Evolutionary conservation across 2,329 filamentous ascomycete genomes (phyloP).

Genomic region (Aspergillus terreus): DNA sequence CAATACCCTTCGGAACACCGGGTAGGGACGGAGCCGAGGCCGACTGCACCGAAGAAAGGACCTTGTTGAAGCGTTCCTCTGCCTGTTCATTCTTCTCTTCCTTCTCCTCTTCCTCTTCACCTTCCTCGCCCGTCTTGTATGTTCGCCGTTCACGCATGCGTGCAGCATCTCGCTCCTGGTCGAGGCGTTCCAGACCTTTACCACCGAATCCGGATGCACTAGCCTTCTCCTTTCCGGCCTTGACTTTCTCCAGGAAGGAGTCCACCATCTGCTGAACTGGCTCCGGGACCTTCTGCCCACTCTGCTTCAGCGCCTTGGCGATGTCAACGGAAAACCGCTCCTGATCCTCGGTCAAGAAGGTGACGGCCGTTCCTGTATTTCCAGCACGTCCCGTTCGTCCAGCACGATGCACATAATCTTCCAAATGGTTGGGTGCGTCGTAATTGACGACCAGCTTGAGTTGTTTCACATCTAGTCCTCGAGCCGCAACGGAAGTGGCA

Average conservation of each 20-base stretch:
- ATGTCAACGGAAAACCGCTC: slow-evolving; percentile 87
- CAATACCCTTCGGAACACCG: slow-evolving; percentile 54
- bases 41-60: slow-evolving; percentile 61
- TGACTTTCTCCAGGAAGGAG: slow-evolving; percentile 83
- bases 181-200: slow-evolving; percentile 86
- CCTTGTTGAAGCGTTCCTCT: slow-evolving; percentile 54
- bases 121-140: slow-evolving; percentile 85
- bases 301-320: slow-evolving; percentile 87
- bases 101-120: slow-evolving; percentile 66
- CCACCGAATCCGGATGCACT: slow-evolving; percentile 83
- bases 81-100: slow-evolving; percentile 67
- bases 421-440: slow-evolving; percentile 87
- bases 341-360: slow-evolving; percentile 87
- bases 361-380: slow-evolving; percentile 91
- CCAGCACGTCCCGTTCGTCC: slow-evolving; percentile 92
- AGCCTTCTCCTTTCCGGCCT: slow-evolving; percentile 85
- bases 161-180: slow-evolving; percentile 84
- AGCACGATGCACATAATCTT: slow-evolving; percentile 94
- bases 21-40: slow-evolving; percentile 49
- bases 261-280: slow-evolving; percentile 58
- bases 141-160: slow-evolving; percentile 82
- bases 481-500: slow-evolving; percentile 91
- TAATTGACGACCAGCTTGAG: slow-evolving; percentile 95
- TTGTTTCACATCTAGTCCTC: slow-evolving; percentile 93
- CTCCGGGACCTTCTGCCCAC: slow-evolving; percentile 77